phyloP scores from a whole-genome alignment of 2,329 filamentous ascomycete genomes.

The Xylaria hypoxylon region DNA sequence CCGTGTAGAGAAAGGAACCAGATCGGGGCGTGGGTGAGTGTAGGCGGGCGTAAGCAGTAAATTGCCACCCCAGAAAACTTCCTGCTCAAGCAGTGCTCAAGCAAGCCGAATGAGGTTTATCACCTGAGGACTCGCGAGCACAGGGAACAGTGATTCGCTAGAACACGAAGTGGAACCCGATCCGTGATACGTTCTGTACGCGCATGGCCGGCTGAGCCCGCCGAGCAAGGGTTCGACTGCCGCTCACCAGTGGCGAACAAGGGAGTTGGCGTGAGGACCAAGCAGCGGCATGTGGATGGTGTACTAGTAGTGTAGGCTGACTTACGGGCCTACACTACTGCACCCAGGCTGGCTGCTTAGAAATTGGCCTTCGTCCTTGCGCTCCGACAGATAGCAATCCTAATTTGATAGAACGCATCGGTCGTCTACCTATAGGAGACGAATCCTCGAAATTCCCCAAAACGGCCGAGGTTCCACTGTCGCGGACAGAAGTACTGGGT shows the following conservation, averaged over 20 bases:
- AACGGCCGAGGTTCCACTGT: not conserved
- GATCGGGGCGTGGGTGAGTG: not conserved
- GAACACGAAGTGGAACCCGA: conserved; percentile 16
- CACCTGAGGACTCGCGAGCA: not conserved
- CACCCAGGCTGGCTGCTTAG: conserved; percentile 6
- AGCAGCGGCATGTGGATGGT: not conserved
- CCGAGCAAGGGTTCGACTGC: conserved; percentile 21
- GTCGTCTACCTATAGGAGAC: conserved; percentile 2
- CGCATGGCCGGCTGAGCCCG: conserved; percentile 13
- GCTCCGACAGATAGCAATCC: not conserved
- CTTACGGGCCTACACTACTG: conserved; percentile 11
- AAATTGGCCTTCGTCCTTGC: not conserved
- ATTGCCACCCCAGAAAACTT: conserved; percentile 13
- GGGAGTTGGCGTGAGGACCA: not conserved
- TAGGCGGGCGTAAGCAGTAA: not conserved
- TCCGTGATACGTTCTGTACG: conserved; percentile 21
- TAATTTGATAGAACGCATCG: not conserved
- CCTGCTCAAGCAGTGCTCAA: conserved; percentile 5
- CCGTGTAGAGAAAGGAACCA: not conserved
- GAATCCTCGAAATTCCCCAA: not conserved
- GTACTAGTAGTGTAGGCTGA: conserved; percentile 4
- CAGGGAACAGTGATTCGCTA: conserved; percentile 21
- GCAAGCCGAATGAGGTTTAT: conserved; percentile 15
- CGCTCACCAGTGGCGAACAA: conserved; percentile 14
- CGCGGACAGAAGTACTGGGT: not conserved